phyloP scores from a whole-genome alignment of 192 early-diverging fungal genomes.

The Rhizoclosmatium globosum region DNA sequence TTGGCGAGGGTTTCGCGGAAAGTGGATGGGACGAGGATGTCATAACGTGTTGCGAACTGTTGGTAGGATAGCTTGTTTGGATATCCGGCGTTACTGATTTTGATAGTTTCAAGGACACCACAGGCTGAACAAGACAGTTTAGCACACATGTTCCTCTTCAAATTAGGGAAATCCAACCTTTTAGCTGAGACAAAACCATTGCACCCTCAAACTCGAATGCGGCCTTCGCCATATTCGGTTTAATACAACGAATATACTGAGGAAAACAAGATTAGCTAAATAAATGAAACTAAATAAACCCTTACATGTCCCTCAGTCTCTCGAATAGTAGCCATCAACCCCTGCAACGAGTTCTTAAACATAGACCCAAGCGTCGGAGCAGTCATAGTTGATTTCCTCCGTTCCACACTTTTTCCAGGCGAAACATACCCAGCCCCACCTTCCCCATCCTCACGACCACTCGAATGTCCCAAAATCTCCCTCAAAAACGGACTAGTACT shows the following conservation, averaged over 20 bases:
- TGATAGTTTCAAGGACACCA: slow-evolving; percentile 92
- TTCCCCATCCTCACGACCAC: slow-evolving; percentile 40
- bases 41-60: slow-evolving; percentile 80
- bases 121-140: slow-evolving; percentile 63
- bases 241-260: slow-evolving; percentile 93
- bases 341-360: slow-evolving; percentile 75
- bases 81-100: slow-evolving; percentile 88
- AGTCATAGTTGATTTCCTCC: slow-evolving; percentile 40
- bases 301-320: slow-evolving; percentile 70
- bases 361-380: slow-evolving; percentile 89
- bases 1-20: no score
- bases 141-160: background rate
- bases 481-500: slow-evolving; percentile 75
- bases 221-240: slow-evolving; percentile 89
- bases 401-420: background rate
- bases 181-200: slow-evolving; percentile 90
- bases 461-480: slow-evolving; percentile 51
- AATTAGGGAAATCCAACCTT: slow-evolving; percentile 74
- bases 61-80: slow-evolving; percentile 82
- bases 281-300: background rate
- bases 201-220: slow-evolving; percentile 87
- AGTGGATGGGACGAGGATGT: slow-evolving; percentile 16
- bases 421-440: no score
- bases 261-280: background rate
- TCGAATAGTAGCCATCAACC: slow-evolving; percentile 89